Evolutionary conservation across 805 yeast genomes (phyloP), one percentile per base, ranked within the genome.

Genomic region (Candida peoriensis): DNA sequence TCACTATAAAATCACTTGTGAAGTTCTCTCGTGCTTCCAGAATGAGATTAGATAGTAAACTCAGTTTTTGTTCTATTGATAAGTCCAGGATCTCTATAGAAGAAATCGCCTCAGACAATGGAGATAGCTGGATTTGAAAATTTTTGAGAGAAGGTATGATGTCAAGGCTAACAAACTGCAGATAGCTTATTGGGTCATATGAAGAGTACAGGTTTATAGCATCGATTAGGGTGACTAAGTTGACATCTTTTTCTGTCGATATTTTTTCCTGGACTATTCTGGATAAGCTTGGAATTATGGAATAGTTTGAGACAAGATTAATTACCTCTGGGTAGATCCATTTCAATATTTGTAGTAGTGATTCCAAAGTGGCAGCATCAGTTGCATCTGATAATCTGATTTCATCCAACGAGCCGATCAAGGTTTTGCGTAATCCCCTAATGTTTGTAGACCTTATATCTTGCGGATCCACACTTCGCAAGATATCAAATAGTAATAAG

Each of bases 81-180:
- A 43, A 12, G 6, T 20, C 24, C 8, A 28, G 3, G 3, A 16
- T 13, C 4, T 22, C 19, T 17, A 29, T 9, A 3, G 25, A 8
- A 8, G 39, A 16, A n/a, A 36, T 5, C 1, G 22, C 23, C 2
- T 9, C 18, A 14, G 32, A 40, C n/a, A n/a, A n/a, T n/a, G n/a
- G n/a, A n/a, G n/a, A n/a, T n/a, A n/a, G n/a, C 15, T 40, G 30
- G 4, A 33, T 33, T 5, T 31, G 17, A 10, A 35, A 32, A 4
- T 13, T n/a, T 17, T 37, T 22, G 8, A 44, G 23, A 2, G 38
- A 16, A 4, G 39, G 24, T 7, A 43, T 32, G 9, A 37, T n/a
- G 2, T 36, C 24, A 9, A 28, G 29, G 4, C 39, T 17, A 3
- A 42, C 13, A 11, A 42, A 37, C 6, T 30, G 21, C n/a, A 28